Percentiles rank a stretch among this genome's conserved stretches.
These are phyloP conservation scores for Cutaneotrichosporon sp. DNA, from an alignment of 1,284 basidiomycete genomes.

Conservation along the genomic window DNA sequence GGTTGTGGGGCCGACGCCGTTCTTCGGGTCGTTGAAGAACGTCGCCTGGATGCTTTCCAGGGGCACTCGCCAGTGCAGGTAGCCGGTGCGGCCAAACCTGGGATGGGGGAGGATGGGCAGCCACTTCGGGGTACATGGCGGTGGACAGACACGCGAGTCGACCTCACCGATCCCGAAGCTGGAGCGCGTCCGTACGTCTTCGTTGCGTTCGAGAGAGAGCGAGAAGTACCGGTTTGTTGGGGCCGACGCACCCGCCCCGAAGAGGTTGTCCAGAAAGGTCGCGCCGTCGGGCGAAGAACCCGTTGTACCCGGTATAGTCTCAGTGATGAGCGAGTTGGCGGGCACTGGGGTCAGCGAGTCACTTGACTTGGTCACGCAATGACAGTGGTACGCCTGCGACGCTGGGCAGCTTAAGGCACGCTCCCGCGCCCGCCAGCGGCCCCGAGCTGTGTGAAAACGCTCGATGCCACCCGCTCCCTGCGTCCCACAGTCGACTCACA, in stretches of 20 bases:
- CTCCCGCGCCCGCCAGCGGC: no score
- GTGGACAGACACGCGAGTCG: slow-evolving; percentile 36
- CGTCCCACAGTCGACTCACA: slow-evolving; percentile 27
- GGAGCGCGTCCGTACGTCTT: slow-evolving; percentile 49
- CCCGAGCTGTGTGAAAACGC: no score
- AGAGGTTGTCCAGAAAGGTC: slow-evolving; percentile 53
- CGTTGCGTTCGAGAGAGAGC: slow-evolving; percentile 45
- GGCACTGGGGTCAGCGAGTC: slow-evolving; percentile 30
- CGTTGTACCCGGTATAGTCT: slow-evolving; percentile 47
- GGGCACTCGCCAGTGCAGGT: slow-evolving; percentile 46
- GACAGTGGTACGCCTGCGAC: no score
- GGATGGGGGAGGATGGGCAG: slow-evolving; percentile 46
- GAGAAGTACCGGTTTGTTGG: slow-evolving; percentile 48
- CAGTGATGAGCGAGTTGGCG: slow-evolving; percentile 47
- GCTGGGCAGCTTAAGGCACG: no score
- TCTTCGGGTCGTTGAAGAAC: slow-evolving; percentile 31
- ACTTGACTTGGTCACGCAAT: no score
- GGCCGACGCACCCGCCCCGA: slow-evolving; percentile 47
- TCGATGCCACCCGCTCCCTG: no score
- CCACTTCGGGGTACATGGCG: slow-evolving; percentile 42
- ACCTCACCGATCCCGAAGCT: slow-evolving; percentile 45
- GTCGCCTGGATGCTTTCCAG: slow-evolving; percentile 35
- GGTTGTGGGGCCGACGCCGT: slow-evolving; percentile 29
- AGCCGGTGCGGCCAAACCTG: slow-evolving; percentile 43
- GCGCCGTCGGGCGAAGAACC: slow-evolving; percentile 51